phyloP scores from a whole-genome alignment of 2,329 filamentous ascomycete species.

The Aspergillus aculeatinus region DNA sequence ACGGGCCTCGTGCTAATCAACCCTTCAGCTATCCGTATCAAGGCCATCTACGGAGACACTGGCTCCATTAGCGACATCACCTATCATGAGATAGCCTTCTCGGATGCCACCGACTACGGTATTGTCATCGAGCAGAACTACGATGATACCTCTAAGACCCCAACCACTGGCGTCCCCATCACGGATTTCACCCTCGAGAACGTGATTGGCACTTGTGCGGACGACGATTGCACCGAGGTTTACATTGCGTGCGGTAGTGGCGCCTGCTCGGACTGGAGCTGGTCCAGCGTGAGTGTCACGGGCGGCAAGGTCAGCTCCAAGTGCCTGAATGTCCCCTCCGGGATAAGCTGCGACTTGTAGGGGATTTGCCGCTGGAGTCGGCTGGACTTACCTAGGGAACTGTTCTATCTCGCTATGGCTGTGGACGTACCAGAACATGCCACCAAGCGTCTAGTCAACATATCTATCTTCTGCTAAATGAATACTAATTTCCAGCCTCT shows the following conservation, averaged over 20 bases:
- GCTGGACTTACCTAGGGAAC: too few relatives aligned
- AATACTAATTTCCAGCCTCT: too few relatives aligned
- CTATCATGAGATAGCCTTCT: slow-evolving; percentile 10
- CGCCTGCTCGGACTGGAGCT: slow-evolving; percentile 56
- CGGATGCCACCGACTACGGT: neutral
- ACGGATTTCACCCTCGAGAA: slow-evolving; percentile 1
- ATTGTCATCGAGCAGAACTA: slow-evolving; percentile 2
- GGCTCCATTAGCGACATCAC: slow-evolving; percentile 37
- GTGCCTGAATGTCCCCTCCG: slow-evolving; percentile 45
- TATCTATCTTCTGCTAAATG: too few relatives aligned
- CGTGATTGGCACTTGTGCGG: neutral
- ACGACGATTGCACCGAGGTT: slow-evolving; percentile 8
- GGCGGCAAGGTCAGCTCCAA: slow-evolving; percentile 50
- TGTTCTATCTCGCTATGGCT: too few relatives aligned
- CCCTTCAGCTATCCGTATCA: slow-evolving; percentile 50
- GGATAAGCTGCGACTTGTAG: slow-evolving; percentile 28
- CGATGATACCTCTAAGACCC: slow-evolving; percentile 1
- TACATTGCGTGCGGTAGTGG: slow-evolving; percentile 45
- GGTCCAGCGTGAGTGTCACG: slow-evolving; percentile 50
- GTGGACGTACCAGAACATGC: too few relatives aligned
- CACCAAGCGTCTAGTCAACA: too few relatives aligned
- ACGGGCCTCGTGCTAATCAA: neutral
- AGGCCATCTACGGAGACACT: slow-evolving; percentile 54
- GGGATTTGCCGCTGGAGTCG: neutral
- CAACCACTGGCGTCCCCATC: neutral